These are phyloP conservation scores for Tubosaeta brunneosetosa DNA, from an alignment of 768 basidiomycete species.

Conservation along the genomic window DNA sequence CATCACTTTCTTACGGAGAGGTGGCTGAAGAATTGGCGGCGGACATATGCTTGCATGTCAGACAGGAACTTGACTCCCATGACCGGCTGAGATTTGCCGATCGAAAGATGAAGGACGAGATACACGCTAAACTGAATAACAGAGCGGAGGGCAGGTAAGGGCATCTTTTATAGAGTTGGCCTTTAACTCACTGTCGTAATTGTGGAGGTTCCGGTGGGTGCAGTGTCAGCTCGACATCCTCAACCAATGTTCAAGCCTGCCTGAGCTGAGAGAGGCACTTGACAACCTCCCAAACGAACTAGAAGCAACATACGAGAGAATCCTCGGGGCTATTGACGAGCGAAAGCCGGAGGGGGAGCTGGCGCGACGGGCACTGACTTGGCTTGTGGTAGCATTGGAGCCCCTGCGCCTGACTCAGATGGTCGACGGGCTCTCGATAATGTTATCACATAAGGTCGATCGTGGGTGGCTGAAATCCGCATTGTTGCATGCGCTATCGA, in stretches of 20 bases:
- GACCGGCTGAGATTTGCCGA: not conserved
- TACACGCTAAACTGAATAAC: not conserved
- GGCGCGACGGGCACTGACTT: not conserved
- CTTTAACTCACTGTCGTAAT: not conserved
- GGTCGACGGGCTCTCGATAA: not conserved
- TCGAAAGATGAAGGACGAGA: not conserved
- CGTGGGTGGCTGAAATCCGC: not conserved
- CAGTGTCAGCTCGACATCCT: constrained; percentile 1
- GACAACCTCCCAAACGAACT: not conserved
- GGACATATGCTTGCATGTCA: not conserved
- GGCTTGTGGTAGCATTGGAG: not conserved
- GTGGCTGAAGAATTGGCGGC: not conserved
- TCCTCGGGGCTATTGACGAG: not conserved
- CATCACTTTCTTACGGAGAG: not conserved
- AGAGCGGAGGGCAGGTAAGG: not conserved
- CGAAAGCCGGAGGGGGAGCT: not conserved
- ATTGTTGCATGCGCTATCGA: not conserved
- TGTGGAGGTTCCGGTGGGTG: not conserved
- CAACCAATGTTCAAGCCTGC: not conserved
- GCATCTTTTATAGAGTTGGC: not conserved
- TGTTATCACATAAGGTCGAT: too few relatives aligned
- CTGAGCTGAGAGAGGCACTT: not conserved
- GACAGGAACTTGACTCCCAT: not conserved
- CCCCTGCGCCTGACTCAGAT: not conserved
- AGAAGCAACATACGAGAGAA: not conserved